These are phyloP conservation scores for Termitomyces sp. DNA, from an alignment of 768 basidiomycete genomes.

Conservation along the genomic window DNA sequence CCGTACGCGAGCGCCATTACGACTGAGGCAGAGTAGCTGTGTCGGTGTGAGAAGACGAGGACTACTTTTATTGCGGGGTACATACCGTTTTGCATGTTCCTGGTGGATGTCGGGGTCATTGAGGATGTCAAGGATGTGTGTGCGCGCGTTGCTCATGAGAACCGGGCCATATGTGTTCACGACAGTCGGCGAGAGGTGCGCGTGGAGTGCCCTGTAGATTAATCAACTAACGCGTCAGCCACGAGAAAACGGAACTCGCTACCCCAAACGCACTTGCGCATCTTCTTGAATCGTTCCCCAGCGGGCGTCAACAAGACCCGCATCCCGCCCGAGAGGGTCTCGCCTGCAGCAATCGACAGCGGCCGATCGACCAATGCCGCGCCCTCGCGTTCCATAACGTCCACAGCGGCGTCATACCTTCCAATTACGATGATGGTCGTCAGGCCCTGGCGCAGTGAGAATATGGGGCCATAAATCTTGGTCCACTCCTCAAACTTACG, in stretches of 20 bases:
- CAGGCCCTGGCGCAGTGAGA: slow-evolving; percentile 47
- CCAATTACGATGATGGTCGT: slow-evolving; percentile 41
- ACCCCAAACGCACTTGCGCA: slow-evolving; percentile 38
- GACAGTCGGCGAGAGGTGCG: slow-evolving; percentile 50
- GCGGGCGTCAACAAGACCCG: slow-evolving; percentile 48
- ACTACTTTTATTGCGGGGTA: neutral
- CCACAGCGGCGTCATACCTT: slow-evolving; percentile 49
- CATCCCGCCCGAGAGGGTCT: slow-evolving; percentile 54
- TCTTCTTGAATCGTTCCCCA: slow-evolving; percentile 55
- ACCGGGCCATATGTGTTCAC: slow-evolving; percentile 43
- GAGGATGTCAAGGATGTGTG: slow-evolving; percentile 39
- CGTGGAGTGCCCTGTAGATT: slow-evolving; percentile 44
- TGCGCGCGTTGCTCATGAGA: slow-evolving; percentile 37
- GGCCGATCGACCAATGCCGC: slow-evolving; percentile 51
- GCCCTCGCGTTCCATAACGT: slow-evolving; percentile 67
- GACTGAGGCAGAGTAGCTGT: slow-evolving; percentile 42
- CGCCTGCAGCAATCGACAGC: slow-evolving; percentile 49
- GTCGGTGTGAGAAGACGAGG: neutral
- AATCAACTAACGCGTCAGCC: neutral
- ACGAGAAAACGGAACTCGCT: neutral
- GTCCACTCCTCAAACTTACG: slow-evolving; percentile 55
- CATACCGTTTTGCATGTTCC: slow-evolving; percentile 39
- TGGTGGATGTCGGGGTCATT: slow-evolving; percentile 41
- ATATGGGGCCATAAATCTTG: slow-evolving; percentile 55
- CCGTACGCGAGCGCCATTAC: slow-evolving; percentile 49